phyloP scores from a whole-genome alignment of 257 asterid species.

The Gardenia jasminoides region DNA sequence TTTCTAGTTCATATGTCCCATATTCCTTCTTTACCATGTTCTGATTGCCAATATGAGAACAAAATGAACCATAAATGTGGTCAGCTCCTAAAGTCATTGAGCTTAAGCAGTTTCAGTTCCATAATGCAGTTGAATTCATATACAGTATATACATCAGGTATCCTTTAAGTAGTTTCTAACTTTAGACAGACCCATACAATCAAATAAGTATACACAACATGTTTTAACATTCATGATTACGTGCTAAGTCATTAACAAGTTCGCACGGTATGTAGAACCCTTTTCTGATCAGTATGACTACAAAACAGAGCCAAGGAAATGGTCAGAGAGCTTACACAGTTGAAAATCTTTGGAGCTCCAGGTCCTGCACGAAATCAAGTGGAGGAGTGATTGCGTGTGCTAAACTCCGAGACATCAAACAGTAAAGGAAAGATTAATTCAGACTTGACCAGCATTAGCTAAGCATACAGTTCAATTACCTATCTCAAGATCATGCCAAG shows the following conservation, averaged over 20 bases:
- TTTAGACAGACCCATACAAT: background rate
- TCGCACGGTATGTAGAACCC: background rate
- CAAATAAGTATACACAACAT: background rate
- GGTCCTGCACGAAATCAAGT: constrained; percentile 64
- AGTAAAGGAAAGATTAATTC: background rate
- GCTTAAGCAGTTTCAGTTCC: background rate
- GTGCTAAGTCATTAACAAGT: background rate
- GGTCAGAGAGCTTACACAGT: constrained; percentile 61
- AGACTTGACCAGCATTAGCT: constrained; percentile 8
- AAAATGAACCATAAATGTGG: background rate
- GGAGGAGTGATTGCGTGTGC: constrained; percentile 8
- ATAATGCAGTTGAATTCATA: background rate
- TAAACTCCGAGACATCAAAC: background rate
- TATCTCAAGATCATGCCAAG: constrained; percentile 99
- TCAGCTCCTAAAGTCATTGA: background rate
- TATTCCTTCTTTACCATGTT: background rate
- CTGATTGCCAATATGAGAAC: background rate
- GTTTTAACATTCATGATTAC: background rate
- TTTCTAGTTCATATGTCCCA: background rate
- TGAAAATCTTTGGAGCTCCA: constrained; percentile 73
- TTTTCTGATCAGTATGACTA: background rate
- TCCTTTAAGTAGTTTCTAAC: background rate
- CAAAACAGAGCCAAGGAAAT: background rate
- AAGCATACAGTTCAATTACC: constrained; percentile 40
- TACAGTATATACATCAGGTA: background rate